A percentile compares a stretch with the other conserved stretches of the same genome.
phyloP scores from a whole-genome alignment of 106 monocot genomes.

The Dendrobium chrysotoxum region DNA sequence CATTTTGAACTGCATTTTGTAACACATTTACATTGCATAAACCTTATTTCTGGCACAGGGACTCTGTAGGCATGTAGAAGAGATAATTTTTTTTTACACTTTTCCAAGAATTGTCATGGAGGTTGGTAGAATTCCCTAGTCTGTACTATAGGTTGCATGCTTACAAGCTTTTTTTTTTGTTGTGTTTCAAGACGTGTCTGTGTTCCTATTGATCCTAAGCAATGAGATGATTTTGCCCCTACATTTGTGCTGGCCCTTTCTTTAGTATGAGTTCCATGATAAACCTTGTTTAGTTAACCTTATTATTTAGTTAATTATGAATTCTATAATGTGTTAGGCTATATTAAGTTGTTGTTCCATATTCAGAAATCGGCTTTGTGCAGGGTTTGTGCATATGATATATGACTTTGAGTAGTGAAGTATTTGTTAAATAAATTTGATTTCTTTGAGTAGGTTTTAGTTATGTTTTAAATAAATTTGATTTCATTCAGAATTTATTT shows the following conservation, averaged over 20 bases:
- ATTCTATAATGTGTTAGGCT: not conserved
- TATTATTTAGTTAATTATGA: not conserved
- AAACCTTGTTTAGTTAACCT: not conserved
- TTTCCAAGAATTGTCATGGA: slow-evolving; percentile 93
- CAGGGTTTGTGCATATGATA: not conserved
- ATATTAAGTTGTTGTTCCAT: not conserved
- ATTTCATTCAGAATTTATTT: no score
- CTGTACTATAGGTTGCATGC: not conserved
- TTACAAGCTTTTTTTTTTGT: not conserved
- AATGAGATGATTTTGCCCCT: slow-evolving; percentile 87
- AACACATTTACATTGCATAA: not conserved
- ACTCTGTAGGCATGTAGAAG: slow-evolving; percentile 70
- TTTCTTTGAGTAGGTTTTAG: no score
- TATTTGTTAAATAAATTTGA: no score
- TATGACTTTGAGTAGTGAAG: not conserved
- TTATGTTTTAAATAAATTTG: no score
- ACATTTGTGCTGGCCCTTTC: slow-evolving; percentile 71
- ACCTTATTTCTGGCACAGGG: slow-evolving; percentile 37
- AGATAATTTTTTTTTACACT: slow-evolving; percentile 90
- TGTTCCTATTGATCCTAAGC: slow-evolving; percentile 85
- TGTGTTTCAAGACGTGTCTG: slow-evolving; percentile 68
- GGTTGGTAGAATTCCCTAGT: slow-evolving; percentile 28
- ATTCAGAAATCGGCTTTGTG: not conserved
- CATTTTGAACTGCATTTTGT: not conserved
- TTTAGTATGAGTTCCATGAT: slow-evolving; percentile 27